A percentile compares a stretch with the other conserved stretches of the same genome.
phyloP scores from a whole-genome alignment of 495 filamentous ascomycete genomes.

The Aspergillus sclerotiicarbonarius region DNA sequence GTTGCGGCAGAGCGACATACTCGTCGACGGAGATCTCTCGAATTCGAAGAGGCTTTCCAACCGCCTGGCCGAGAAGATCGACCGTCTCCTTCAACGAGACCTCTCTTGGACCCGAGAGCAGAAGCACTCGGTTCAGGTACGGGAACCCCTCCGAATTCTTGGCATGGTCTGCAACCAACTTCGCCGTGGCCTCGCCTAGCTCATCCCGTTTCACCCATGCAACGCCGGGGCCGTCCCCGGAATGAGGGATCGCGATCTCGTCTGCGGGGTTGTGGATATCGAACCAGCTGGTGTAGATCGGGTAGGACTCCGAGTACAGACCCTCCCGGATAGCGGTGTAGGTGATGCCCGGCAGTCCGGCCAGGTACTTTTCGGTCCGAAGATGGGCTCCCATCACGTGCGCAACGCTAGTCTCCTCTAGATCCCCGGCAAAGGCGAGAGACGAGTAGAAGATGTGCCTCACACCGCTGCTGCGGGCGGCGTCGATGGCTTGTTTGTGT shows the following conservation, averaged over 20 bases:
- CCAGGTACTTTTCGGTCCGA: constrained; percentile 58
- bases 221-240: constrained; percentile 43
- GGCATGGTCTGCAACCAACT: constrained; percentile 32
- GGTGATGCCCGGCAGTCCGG: constrained; percentile 30
- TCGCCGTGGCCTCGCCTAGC: constrained; percentile 45
- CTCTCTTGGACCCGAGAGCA: constrained; percentile 36
- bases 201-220: constrained; percentile 55
- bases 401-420: constrained; percentile 43
- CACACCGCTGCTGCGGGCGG: constrained; percentile 56
- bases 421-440: constrained; percentile 54
- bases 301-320: constrained; percentile 65
- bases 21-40: constrained; percentile 35
- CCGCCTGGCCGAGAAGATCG: constrained; percentile 28
- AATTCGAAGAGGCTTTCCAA: constrained; percentile 28
- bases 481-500: constrained; percentile 56
- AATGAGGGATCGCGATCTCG: constrained; percentile 51
- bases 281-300: constrained; percentile 66
- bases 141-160: constrained; percentile 15
- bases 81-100: constrained; percentile 41
- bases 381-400: constrained; percentile 70
- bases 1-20: constrained; percentile 27
- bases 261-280: constrained; percentile 28
- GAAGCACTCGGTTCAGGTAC: constrained; percentile 31
- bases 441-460: constrained; percentile 67
- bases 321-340: constrained; percentile 61